phyloP scores from a whole-genome alignment of 1,139 yeast genomes.

The Yamadazyma mexicana region DNA sequence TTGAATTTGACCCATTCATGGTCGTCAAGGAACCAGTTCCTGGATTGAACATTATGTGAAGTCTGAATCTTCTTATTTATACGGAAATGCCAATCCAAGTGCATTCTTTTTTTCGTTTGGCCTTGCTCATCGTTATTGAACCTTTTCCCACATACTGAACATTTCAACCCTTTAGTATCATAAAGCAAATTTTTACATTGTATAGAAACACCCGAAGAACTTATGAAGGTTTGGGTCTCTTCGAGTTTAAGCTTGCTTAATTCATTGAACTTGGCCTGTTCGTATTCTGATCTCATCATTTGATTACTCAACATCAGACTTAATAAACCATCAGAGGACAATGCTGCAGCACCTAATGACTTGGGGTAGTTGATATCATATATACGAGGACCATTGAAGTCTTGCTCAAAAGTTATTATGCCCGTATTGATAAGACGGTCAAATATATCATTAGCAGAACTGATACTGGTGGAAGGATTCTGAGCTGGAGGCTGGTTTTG shows the following conservation, averaged over 20 bases:
- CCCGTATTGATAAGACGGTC: conserved; percentile 37
- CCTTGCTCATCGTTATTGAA: conserved; percentile 68
- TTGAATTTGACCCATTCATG: conserved; percentile 73
- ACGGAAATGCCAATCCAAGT: conserved; percentile 96
- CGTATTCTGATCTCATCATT: conserved; percentile 32
- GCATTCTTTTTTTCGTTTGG: conserved; percentile 51
- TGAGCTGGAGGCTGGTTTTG: background rate
- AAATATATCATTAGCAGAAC: conserved; percentile 27
- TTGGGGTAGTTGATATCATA: conserved; percentile 41
- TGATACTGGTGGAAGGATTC: conserved; percentile 1
- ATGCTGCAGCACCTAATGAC: conserved; percentile 9
- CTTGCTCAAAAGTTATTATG: conserved; percentile 41
- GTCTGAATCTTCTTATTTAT: conserved; percentile 72
- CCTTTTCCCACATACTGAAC: conserved; percentile 88
- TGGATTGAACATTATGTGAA: conserved; percentile 53
- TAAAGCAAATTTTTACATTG: conserved; percentile 45
- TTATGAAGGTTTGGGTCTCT: conserved; percentile 40
- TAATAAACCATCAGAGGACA: conserved; percentile 27
- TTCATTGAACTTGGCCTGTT: conserved; percentile 28
- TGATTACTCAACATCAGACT: conserved; percentile 33
- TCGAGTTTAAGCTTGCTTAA: conserved; percentile 25
- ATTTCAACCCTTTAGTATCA: conserved; percentile 70
- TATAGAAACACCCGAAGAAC: conserved; percentile 29
- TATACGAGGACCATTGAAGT: conserved; percentile 40
- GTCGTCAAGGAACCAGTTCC: conserved; percentile 82